These are phyloP conservation scores for Tetrapisispora phaffii DNA, from an alignment of 805 yeast species.

Conservation along the genomic window DNA sequence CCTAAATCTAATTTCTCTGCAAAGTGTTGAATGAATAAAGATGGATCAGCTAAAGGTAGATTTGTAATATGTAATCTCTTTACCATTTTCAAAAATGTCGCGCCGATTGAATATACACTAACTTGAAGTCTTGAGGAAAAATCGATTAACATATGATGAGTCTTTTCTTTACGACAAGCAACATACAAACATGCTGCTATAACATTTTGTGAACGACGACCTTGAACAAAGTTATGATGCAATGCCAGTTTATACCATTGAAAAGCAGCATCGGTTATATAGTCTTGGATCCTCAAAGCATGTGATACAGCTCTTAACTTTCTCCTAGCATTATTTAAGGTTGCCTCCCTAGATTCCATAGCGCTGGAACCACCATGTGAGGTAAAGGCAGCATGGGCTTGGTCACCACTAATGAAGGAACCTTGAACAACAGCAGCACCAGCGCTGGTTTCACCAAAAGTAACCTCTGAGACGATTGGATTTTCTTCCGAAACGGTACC, in stretches of 20 bases:
- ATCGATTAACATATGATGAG: slow-evolving; percentile 93
- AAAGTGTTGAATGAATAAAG: slow-evolving; percentile 86
- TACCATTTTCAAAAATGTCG: slow-evolving; percentile 90
- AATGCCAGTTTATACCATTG: slow-evolving; percentile 86
- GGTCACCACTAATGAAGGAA: slow-evolving; percentile 82
- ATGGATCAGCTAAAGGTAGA: slow-evolving; percentile 88
- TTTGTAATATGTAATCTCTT: slow-evolving; percentile 66
- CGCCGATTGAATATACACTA: slow-evolving; percentile 89
- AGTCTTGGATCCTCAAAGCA: slow-evolving; percentile 72
- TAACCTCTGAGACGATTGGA: slow-evolving; percentile 91
- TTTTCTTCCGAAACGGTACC: slow-evolving; percentile 85
- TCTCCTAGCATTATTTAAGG: slow-evolving; percentile 72
- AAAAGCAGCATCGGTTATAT: slow-evolving; percentile 74
- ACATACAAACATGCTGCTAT: slow-evolving; percentile 90
- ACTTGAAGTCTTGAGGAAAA: slow-evolving; percentile 84
- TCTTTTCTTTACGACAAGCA: slow-evolving; percentile 84
- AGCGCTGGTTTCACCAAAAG: slow-evolving; percentile 80
- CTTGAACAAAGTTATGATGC: slow-evolving; percentile 85
- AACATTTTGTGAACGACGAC: slow-evolving; percentile 92
- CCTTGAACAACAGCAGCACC: slow-evolving; percentile 98
- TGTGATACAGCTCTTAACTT: slow-evolving; percentile 72
- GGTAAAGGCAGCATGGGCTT: slow-evolving; percentile 55
- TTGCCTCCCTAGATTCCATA: slow-evolving; percentile 80
- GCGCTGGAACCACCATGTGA: slow-evolving; percentile 55
- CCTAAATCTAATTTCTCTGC: slow-evolving; percentile 81